phyloP scores from a whole-genome alignment of 2,329 filamentous ascomycete species.

The Pseudogymnoascus sp. region DNA sequence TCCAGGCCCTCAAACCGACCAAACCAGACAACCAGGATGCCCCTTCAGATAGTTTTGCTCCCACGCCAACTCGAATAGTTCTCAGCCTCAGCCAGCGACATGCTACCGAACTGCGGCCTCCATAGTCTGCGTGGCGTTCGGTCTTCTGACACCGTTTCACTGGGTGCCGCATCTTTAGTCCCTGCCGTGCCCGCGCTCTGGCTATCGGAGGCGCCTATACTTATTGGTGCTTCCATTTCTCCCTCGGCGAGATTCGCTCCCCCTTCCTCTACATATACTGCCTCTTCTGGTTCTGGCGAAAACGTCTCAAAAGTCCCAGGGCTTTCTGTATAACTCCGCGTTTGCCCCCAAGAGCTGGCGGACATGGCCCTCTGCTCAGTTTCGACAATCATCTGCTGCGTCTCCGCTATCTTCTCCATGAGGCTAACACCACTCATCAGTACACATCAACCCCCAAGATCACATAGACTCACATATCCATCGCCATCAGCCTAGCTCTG shows the following conservation, averaged over 20 bases:
- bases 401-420: background rate
- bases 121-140: background rate
- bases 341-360: background rate
- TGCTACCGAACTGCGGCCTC: background rate
- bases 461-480: background rate
- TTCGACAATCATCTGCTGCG: background rate
- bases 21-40: background rate
- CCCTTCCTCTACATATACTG: background rate
- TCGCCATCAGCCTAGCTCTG: background rate
- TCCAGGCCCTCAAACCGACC: background rate
- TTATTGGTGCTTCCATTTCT: background rate
- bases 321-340: background rate
- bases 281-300: background rate
- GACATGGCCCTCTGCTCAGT: background rate
- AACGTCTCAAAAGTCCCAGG: background rate
- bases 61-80: background rate
- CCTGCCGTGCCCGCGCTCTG: background rate
- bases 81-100: background rate
- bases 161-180: background rate
- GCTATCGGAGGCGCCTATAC: background rate
- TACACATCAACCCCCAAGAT: background rate
- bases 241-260: background rate
- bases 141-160: background rate
- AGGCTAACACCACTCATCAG: background rate
- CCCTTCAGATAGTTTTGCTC: background rate